Evolutionary conservation across 2,329 filamentous ascomycete genomes (phyloP).

Genomic region (Macrophomina tecta): DNA sequence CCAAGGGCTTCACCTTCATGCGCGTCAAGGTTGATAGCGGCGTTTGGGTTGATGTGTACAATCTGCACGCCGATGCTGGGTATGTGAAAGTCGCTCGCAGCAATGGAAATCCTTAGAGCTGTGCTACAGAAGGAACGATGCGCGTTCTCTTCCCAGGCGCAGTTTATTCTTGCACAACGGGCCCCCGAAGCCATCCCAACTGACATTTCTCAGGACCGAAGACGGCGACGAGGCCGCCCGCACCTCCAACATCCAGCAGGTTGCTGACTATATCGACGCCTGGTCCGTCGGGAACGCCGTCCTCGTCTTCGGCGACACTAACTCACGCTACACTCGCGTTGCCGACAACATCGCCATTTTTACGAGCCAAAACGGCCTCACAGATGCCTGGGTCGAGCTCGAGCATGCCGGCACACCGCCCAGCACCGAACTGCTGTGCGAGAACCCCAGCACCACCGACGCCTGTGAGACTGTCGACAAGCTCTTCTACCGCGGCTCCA

Average conservation of each 20-base stretch:
- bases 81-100: conserved; percentile 31
- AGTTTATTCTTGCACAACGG: background rate
- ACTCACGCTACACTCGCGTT: conserved; percentile 66
- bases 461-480: conserved; percentile 72
- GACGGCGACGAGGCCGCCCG: conserved; percentile 61
- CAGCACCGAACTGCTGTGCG: conserved; percentile 52
- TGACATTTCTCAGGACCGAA: conserved; percentile 45
- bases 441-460: conserved; percentile 61
- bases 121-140: too few relatives aligned
- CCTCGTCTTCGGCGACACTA: conserved; percentile 69
- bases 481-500: conserved; percentile 63
- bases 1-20: conserved; percentile 74
- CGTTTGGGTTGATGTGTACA: conserved; percentile 68
- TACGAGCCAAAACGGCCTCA: conserved; percentile 58
- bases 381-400: conserved; percentile 66
- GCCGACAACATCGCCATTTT: conserved; percentile 61
- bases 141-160: too few relatives aligned
- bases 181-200: background rate
- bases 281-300: conserved; percentile 67
- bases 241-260: conserved; percentile 64
- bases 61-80: conserved; percentile 71
- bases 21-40: conserved; percentile 59
- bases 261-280: conserved; percentile 62
- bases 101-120: too few relatives aligned
- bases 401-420: conserved; percentile 39